Percentiles rank a stretch among this genome's conserved stretches.
These are phyloP conservation scores for Penicillium sp. DNA, from an alignment of 2,329 filamentous ascomycete species.

Conservation along the genomic window DNA sequence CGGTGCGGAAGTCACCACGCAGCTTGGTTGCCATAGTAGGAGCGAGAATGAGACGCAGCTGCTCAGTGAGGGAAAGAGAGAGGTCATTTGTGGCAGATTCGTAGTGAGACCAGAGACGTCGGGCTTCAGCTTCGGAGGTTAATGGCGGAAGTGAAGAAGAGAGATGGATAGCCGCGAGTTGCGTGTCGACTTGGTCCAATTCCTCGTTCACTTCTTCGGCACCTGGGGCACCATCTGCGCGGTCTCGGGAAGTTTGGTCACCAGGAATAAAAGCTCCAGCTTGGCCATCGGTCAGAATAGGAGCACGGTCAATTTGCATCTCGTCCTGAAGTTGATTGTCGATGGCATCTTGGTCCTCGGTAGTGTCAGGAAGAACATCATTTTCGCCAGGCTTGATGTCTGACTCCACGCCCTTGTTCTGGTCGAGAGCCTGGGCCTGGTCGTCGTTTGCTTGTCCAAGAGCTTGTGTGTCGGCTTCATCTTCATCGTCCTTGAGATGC, in stretches of 20 bases:
- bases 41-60: slow-evolving; percentile 90
- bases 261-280: slow-evolving; percentile 56
- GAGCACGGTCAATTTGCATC: slow-evolving; percentile 40
- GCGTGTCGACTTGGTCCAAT: slow-evolving; percentile 51
- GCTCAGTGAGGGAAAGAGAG: slow-evolving; percentile 85
- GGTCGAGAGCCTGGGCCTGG: slow-evolving; percentile 79
- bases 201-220: slow-evolving; percentile 47
- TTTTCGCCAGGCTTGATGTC: slow-evolving; percentile 57
- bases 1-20: slow-evolving; percentile 92
- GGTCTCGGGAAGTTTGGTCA: slow-evolving; percentile 37
- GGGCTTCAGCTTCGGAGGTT: slow-evolving; percentile 58
- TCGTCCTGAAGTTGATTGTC: slow-evolving; percentile 51
- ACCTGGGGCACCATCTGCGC: slow-evolving; percentile 29
- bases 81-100: slow-evolving; percentile 81
- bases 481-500: slow-evolving; percentile 82
- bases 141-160: slow-evolving; percentile 48
- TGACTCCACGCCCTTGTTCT: slow-evolving; percentile 80
- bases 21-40: slow-evolving; percentile 95
- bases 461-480: slow-evolving; percentile 82
- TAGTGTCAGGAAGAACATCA: slow-evolving; percentile 57
- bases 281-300: slow-evolving; percentile 39
- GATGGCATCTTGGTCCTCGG: slow-evolving; percentile 40
- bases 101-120: slow-evolving; percentile 79
- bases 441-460: slow-evolving; percentile 86
- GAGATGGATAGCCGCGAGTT: slow-evolving; percentile 72